Evolutionary conservation across 1,139 yeast genomes (phyloP).

Genomic region (Williopsis jadinii): DNA sequence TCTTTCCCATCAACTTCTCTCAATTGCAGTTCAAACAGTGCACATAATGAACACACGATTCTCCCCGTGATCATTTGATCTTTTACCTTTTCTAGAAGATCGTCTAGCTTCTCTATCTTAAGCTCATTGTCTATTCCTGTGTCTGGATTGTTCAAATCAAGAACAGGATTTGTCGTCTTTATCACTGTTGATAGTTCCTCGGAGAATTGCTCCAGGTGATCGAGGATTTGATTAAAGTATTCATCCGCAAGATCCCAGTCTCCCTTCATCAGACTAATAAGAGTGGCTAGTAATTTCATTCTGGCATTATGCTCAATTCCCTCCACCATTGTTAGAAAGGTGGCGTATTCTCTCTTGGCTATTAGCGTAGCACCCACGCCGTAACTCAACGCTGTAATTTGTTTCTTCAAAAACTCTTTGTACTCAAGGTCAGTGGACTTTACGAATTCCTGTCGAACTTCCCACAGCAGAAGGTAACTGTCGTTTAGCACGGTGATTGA

Average conservation of each 20-base stretch:
- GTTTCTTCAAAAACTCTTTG: not conserved
- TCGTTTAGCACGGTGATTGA: conserved; percentile 23
- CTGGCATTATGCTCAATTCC: conserved; percentile 7
- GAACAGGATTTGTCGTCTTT: conserved; percentile 14
- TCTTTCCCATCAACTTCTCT: conserved; percentile 10
- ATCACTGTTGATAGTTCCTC: conserved; percentile 4
- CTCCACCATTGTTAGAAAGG: conserved; percentile 21
- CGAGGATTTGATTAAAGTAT: conserved; percentile 5
- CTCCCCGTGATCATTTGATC: conserved; percentile 25
- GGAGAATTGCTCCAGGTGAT: not conserved
- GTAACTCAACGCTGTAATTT: conserved; percentile 14
- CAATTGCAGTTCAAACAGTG: conserved; percentile 22
- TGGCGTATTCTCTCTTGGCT: conserved; percentile 28
- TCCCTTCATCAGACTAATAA: conserved; percentile 20
- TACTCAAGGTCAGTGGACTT: not conserved
- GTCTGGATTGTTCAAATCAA: conserved; percentile 15
- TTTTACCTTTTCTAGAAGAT: conserved; percentile 18
- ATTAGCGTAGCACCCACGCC: conserved; percentile 25
- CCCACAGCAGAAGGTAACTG: conserved; percentile 24
- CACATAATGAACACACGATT: conserved; percentile 26
- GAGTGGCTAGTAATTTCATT: conserved; percentile 13
- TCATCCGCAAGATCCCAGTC: conserved; percentile 16
- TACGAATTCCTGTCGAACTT: conserved; percentile 12
- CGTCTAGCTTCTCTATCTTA: conserved; percentile 11
- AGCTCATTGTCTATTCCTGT: conserved; percentile 1